Percentiles rank a stretch among this genome's conserved stretches.
Evolutionary conservation across 164 flowering plant species (phyloP).

Genomic region (Litsea cubeba): DNA sequence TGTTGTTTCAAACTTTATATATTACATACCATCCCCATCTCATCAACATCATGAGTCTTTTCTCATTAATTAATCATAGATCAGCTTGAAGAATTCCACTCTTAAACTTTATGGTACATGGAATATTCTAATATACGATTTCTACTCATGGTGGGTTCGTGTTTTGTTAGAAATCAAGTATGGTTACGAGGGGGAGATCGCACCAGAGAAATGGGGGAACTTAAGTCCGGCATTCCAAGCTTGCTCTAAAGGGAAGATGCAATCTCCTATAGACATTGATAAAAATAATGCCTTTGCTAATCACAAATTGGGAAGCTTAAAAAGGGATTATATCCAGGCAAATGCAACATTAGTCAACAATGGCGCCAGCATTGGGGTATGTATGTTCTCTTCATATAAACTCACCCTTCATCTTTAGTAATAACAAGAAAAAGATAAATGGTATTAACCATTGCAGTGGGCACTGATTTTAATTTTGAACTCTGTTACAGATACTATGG

Average conservation of each 20-base stretch:
- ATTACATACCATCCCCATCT: no score
- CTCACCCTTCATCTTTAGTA: no score
- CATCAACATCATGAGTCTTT: no score
- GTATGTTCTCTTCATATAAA: neutral
- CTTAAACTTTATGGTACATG: no score
- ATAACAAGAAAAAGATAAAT: neutral
- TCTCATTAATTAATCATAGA: no score
- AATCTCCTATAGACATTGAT: conserved; percentile 54
- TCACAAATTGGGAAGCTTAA: conserved; percentile 26
- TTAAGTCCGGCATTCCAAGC: conserved; percentile 21
- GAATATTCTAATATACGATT: no score
- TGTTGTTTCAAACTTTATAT: no score
- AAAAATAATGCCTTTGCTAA: conserved; percentile 12
- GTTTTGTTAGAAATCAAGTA: conserved; percentile 7
- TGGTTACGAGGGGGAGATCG: conserved; percentile 31
- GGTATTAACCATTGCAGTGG: neutral
- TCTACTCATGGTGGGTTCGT: no score
- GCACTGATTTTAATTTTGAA: no score
- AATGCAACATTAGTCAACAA: conserved; percentile 50
- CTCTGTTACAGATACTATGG: conserved; percentile 21
- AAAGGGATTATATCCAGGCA: conserved; percentile 30
- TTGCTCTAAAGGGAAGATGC: conserved; percentile 39
- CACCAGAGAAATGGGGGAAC: conserved; percentile 51
- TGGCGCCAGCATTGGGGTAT: conserved; percentile 42
- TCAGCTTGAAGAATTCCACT: no score